Evolutionary conservation across 116 monocot species (phyloP).

Genomic region (Posidonia oceanica): DNA sequence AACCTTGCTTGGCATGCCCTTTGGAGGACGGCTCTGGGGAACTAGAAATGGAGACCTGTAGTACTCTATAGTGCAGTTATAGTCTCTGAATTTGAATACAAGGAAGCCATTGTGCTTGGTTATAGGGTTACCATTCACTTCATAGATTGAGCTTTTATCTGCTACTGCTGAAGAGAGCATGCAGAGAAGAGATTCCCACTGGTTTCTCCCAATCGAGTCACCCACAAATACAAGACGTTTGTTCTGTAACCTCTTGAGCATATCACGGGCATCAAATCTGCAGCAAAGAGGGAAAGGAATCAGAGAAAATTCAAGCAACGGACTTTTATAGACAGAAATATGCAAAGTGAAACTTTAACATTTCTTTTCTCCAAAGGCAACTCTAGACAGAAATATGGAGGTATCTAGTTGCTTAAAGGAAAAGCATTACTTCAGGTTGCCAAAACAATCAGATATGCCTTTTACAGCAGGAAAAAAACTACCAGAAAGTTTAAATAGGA

Average conservation of each 20-base stretch:
- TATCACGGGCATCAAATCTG: conserved; percentile 63
- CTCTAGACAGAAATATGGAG: too few relatives aligned
- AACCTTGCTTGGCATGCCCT: conserved; percentile 21
- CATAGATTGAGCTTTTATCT: conserved; percentile 54
- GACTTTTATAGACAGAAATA: background rate
- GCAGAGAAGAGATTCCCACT: conserved; percentile 91
- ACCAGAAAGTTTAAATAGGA: too few relatives aligned
- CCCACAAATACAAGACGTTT: conserved; percentile 62
- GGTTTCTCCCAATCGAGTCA: conserved; percentile 81
- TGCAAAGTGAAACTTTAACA: background rate
- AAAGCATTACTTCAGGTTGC: too few relatives aligned
- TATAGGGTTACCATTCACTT: conserved; percentile 68
- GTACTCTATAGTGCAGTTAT: conserved; percentile 78
- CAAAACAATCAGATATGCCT: too few relatives aligned
- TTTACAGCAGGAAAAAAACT: too few relatives aligned
- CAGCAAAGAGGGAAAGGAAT: background rate
- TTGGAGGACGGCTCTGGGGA: conserved; percentile 38
- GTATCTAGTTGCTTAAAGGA: too few relatives aligned
- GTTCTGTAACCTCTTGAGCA: conserved; percentile 52
- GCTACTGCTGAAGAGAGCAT: conserved; percentile 50
- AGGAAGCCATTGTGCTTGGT: conserved; percentile 70
- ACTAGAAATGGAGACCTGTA: conserved; percentile 65
- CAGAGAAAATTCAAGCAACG: background rate
- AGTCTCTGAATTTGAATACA: conserved; percentile 51
- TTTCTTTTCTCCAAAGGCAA: background rate